A percentile compares a stretch with the other conserved stretches of the same genome.
Conservation (phyloP, 2,329 filamentous ascomycete genomes). For the Trichoderma sp. region DNA sequence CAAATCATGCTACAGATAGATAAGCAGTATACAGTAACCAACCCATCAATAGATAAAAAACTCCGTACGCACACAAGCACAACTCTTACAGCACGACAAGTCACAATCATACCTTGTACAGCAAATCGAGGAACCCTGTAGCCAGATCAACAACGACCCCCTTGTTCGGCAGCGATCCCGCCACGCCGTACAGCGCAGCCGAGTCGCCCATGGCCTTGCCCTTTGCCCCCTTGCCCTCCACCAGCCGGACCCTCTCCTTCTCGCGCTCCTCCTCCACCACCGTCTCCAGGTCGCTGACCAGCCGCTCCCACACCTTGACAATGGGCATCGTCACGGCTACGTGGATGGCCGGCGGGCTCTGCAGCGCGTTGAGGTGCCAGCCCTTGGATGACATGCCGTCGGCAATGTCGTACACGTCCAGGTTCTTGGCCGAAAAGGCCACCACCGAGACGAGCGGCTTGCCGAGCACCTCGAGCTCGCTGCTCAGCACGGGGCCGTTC, state of each 20-base stretch:
- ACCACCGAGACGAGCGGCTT: conserved; percentile 87
- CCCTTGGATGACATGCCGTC: conserved; percentile 81
- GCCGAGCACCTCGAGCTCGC: conserved; percentile 78
- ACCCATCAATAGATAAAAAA: not conserved
- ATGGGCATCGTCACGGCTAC: conserved; percentile 90
- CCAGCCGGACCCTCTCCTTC: conserved; percentile 70
- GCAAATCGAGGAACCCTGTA: conserved; percentile 83
- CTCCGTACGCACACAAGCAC: not conserved
- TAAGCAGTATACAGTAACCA: not conserved
- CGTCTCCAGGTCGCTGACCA: conserved; percentile 70
- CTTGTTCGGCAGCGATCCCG: conserved; percentile 93
- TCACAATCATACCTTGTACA: conserved; percentile 73
- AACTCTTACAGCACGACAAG: not conserved
- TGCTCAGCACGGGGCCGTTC: conserved; percentile 63
- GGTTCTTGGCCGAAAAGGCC: conserved; percentile 77
- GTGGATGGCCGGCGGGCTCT: conserved; percentile 88
- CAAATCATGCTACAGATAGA: not conserved
- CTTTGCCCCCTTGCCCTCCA: conserved; percentile 64
- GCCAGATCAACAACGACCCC: conserved; percentile 88
- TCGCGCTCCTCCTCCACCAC: conserved; percentile 72
- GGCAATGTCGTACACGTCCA: conserved; percentile 92
- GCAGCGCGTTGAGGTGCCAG: conserved; percentile 95
- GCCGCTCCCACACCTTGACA: conserved; percentile 72
- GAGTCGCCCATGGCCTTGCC: conserved; percentile 73
- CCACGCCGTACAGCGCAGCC: conserved; percentile 89